Evolutionary conservation across 1,139 yeast species (phyloP).

Genomic region (Yamadazyma triangularis): DNA sequence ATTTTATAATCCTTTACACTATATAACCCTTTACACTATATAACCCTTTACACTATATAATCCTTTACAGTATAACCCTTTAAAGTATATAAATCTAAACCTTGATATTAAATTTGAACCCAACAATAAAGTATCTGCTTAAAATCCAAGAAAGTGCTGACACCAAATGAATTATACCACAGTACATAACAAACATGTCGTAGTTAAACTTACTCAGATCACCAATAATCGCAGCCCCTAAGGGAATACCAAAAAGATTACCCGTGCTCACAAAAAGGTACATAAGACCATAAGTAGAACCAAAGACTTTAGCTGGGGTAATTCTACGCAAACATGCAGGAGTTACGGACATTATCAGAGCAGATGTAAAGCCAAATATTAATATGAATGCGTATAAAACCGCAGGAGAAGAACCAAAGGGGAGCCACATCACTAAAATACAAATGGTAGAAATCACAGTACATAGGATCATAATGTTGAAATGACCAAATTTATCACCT

Average conservation of each 20-base stretch:
- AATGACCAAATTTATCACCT: conserved; percentile 36
- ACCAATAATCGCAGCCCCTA: conserved; percentile 41
- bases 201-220: conserved; percentile 27
- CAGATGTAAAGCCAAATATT: conserved; percentile 29
- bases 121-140: conserved; percentile 31
- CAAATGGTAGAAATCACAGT: conserved; percentile 25
- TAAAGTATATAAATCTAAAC: too few relatives aligned
- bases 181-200: conserved; percentile 30
- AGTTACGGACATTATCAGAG: conserved; percentile 26
- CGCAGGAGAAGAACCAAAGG: conserved; percentile 30
- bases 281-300: conserved; percentile 38
- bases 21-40: too few relatives aligned
- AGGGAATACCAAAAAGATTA: conserved; percentile 39
- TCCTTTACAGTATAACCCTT: too few relatives aligned
- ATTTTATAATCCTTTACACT: too few relatives aligned
- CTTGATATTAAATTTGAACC: conserved; percentile 27
- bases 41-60: too few relatives aligned
- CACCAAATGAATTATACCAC: conserved; percentile 25
- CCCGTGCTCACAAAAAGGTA: conserved; percentile 36
- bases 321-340: conserved; percentile 40
- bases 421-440: conserved; percentile 34
- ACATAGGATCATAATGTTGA: conserved; percentile 37
- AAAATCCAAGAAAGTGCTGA: conserved; percentile 29
- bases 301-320: conserved; percentile 30
- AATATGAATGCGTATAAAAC: conserved; percentile 24